Conservation (phyloP, 306 rosid genomes). For the Abrus pulchellus region DNA sequence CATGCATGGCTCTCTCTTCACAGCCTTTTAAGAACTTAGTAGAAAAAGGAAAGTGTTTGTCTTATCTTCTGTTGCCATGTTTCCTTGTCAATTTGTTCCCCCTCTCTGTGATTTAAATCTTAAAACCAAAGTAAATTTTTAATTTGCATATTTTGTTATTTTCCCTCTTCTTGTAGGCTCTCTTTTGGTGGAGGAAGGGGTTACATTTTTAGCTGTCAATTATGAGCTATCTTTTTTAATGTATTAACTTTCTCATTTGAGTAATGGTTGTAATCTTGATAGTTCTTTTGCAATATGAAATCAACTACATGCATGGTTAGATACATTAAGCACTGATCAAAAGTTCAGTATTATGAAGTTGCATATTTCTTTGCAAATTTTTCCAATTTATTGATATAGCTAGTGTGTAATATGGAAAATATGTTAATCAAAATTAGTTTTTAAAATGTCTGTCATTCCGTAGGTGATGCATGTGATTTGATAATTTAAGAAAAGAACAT, state of each 20-base stretch:
- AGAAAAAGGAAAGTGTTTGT: constrained; percentile 39
- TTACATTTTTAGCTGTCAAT: background rate
- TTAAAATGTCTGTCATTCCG: background rate
- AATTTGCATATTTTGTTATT: constrained; percentile 12
- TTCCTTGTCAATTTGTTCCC: constrained; percentile 40
- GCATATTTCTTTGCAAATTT: constrained; percentile 11
- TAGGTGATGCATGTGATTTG: constrained; percentile 5
- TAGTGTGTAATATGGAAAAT: background rate
- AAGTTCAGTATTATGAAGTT: background rate
- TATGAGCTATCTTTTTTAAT: background rate
- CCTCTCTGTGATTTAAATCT: constrained; percentile 20
- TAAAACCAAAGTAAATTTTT: background rate
- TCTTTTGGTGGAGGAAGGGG: constrained; percentile 1
- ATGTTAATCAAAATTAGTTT: background rate
- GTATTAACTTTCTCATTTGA: background rate
- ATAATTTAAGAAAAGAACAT: background rate
- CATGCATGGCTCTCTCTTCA: constrained; percentile 33
- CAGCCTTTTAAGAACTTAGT: constrained; percentile 32
- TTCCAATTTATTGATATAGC: background rate
- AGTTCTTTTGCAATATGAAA: background rate
- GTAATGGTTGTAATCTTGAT: background rate
- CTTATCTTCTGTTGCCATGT: constrained; percentile 29
- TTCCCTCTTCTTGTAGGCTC: background rate
- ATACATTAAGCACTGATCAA: background rate
- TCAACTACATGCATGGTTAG: background rate